Conservation (phyloP, 192 early-diverging fungal species). For the Ambispora gerdemannii region DNA sequence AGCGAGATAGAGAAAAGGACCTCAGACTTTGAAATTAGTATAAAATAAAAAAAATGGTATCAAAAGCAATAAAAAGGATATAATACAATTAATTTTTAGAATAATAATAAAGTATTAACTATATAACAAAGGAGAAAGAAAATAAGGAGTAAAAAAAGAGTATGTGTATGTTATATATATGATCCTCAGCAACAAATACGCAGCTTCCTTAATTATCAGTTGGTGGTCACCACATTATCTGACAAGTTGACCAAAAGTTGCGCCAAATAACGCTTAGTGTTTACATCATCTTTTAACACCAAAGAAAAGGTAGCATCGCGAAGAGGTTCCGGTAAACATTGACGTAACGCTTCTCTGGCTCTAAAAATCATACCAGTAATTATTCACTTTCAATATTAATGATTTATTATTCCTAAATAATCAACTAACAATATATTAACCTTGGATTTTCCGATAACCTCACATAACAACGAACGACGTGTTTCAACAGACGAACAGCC, state of each 20-base stretch:
- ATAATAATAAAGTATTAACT: neutral
- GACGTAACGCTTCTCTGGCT: conserved; percentile 86
- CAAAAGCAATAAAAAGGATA: conserved; percentile 6
- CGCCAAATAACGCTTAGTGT: conserved; percentile 80
- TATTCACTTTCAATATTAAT: neutral
- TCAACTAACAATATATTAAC: too few species aligned
- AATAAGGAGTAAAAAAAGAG: neutral
- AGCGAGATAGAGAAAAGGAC: neutral
- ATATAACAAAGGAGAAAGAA: neutral
- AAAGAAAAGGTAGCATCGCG: conserved; percentile 82
- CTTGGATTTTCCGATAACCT: conserved; percentile 88
- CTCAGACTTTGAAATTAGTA: neutral
- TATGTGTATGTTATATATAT: neutral
- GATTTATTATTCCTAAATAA: neutral
- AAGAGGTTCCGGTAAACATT: conserved; percentile 85
- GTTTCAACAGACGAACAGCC: conserved; percentile 85
- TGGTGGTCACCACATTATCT: conserved; percentile 36
- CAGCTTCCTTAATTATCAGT: too few species aligned
- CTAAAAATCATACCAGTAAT: conserved; percentile 33
- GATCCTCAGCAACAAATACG: too few species aligned
- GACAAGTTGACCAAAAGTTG: conserved; percentile 62
- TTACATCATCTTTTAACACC: conserved; percentile 84
- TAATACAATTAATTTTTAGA: neutral
- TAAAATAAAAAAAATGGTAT: neutral
- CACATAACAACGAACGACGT: conserved; percentile 90